Percentiles rank a stretch among this genome's conserved stretches.
phyloP scores from a whole-genome alignment of 768 basidiomycete genomes.

The Suillus plorans region DNA sequence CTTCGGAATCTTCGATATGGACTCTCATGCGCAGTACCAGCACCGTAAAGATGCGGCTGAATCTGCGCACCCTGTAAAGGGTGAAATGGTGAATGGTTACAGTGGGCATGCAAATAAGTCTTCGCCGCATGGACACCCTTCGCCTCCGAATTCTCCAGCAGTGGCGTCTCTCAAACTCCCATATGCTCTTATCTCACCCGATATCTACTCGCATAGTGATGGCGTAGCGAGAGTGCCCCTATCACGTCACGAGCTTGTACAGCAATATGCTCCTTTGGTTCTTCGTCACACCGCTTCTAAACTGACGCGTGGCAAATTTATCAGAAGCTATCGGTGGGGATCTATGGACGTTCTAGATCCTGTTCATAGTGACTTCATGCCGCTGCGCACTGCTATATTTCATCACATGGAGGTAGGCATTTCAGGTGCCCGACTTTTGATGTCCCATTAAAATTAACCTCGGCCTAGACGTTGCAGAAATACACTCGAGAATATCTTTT shows the following conservation, averaged over 20 bases:
- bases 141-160: slow-evolving; percentile 69
- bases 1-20: slow-evolving; percentile 86
- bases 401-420: slow-evolving; percentile 82
- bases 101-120: slow-evolving; percentile 50
- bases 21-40: slow-evolving; percentile 50
- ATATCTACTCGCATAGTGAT: slow-evolving; percentile 82
- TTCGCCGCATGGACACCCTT: slow-evolving; percentile 46
- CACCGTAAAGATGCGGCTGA: slow-evolving; percentile 45
- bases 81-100: slow-evolving; percentile 56
- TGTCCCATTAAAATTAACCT: slow-evolving; percentile 14
- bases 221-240: slow-evolving; percentile 59
- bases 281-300: slow-evolving; percentile 44
- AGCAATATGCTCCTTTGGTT: slow-evolving; percentile 66
- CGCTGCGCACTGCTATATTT: slow-evolving; percentile 76
- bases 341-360: slow-evolving; percentile 77
- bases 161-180: slow-evolving; percentile 65
- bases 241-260: slow-evolving; percentile 70
- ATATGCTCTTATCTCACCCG: slow-evolving; percentile 84
- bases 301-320: slow-evolving; percentile 60
- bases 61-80: slow-evolving; percentile 41
- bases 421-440: slow-evolving; percentile 12
- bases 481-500: slow-evolving; percentile 84
- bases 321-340: slow-evolving; percentile 82
- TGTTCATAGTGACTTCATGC: slow-evolving; percentile 76
- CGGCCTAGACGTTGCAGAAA: slow-evolving; percentile 71